Conservation (phyloP, 306 rosid species). For the Amphicarpaea edgeworthii region DNA sequence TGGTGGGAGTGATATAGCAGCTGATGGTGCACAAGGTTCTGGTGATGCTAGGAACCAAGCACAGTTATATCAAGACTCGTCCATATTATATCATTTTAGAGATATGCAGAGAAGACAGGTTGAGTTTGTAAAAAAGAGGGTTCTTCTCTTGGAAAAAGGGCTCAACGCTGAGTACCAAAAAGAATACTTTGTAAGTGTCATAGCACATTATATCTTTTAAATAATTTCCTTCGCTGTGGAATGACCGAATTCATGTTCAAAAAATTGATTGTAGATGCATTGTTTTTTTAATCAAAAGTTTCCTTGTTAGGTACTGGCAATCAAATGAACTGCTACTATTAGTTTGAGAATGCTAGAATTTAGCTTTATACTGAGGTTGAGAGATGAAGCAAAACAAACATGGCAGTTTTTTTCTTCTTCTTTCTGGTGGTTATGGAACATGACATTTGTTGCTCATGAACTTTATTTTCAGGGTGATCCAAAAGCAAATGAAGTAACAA, state of each 20-base stretch:
- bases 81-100: conserved; percentile 74
- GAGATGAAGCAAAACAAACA: conserved; percentile 1
- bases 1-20: conserved; percentile 63
- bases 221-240: conserved; percentile 5
- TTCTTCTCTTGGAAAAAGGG: conserved; percentile 96
- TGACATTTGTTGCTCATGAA: conserved; percentile 33
- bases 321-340: conserved; percentile 17
- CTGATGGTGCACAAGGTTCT: conserved; percentile 69
- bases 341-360: conserved; percentile 22
- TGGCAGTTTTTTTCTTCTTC: not conserved
- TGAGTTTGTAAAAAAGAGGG: conserved; percentile 94
- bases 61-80: conserved; percentile 68
- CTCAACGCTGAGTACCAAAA: conserved; percentile 86
- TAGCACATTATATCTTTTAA: conserved; percentile 23
- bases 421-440: not conserved
- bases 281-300: conserved; percentile 8
- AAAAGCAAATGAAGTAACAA: conserved; percentile 60
- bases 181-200: conserved; percentile 82
- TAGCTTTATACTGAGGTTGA: conserved; percentile 14
- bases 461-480: conserved; percentile 68
- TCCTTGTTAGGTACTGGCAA: conserved; percentile 24
- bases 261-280: conserved; percentile 16
- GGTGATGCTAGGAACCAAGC: conserved; percentile 67
- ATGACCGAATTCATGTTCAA: conserved; percentile 7
- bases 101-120: conserved; percentile 98